phyloP scores from a whole-genome alignment of 805 yeast genomes.

The Monosporozyma aerobia region DNA sequence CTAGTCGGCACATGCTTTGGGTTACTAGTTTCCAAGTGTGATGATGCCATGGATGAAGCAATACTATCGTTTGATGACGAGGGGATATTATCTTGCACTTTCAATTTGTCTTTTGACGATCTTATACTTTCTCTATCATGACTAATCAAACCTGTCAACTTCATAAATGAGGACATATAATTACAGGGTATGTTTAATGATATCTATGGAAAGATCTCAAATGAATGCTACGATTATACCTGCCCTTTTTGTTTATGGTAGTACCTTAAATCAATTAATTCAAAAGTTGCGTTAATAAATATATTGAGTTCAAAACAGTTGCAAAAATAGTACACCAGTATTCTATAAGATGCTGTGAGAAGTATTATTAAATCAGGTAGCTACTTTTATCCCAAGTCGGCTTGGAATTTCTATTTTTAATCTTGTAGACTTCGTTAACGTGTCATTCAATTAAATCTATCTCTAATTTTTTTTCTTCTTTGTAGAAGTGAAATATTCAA shows the following conservation, averaged over 20 bases:
- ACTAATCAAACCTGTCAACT: not conserved
- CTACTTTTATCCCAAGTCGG: not conserved
- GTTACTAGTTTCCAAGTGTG: not conserved
- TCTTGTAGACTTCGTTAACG: not conserved
- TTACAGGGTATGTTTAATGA: not conserved
- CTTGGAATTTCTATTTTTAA: not conserved
- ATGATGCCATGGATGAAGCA: not conserved
- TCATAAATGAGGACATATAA: not conserved
- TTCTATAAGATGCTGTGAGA: not conserved
- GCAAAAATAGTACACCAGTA: not conserved
- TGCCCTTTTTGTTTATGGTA: not conserved
- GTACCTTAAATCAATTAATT: not conserved
- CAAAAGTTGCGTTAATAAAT: too few species aligned
- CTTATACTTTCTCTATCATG: not conserved
- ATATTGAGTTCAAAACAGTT: not conserved
- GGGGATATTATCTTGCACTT: not conserved
- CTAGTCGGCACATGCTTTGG: not conserved
- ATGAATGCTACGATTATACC: not conserved
- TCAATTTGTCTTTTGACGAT: not conserved
- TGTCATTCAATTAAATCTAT: not conserved
- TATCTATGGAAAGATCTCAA: not conserved
- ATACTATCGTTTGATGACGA: not conserved
- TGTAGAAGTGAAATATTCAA: not conserved
- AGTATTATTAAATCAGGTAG: not conserved
- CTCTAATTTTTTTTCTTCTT: not conserved